These are phyloP conservation scores for Phlyctochytrium arcticum DNA, from an alignment of 192 early-diverging fungal species.

Conservation along the genomic window DNA sequence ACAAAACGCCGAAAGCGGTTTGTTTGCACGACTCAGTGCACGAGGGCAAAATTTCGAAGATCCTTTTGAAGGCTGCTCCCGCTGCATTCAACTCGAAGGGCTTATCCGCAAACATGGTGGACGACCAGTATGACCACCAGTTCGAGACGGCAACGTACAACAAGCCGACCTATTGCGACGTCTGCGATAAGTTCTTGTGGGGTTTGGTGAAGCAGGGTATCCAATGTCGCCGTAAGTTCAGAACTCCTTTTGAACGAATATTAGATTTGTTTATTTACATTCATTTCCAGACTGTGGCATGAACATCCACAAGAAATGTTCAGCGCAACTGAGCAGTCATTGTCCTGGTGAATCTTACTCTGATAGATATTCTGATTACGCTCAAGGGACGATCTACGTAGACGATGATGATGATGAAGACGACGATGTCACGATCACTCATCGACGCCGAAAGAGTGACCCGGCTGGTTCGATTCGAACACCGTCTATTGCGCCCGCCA, in stretches of 20 bases:
- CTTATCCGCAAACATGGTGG: no score
- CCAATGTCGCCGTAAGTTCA: conserved; percentile 42
- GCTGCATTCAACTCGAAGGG: no score
- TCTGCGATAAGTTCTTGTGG: conserved; percentile 68
- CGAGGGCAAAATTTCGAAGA: no score
- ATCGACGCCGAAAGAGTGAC: conserved; percentile 2
- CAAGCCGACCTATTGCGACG: conserved; percentile 62
- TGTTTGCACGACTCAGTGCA: no score
- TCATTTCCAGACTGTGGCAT: conserved; percentile 35
- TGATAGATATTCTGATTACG: background rate
- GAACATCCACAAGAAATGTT: conserved; percentile 53
- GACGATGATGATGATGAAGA: background rate
- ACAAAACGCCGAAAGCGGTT: no score
- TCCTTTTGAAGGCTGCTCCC: no score
- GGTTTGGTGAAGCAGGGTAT: conserved; percentile 64
- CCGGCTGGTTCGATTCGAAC: background rate
- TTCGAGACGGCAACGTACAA: conserved; percentile 54
- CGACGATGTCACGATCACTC: conserved; percentile 6
- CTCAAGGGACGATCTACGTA: background rate
- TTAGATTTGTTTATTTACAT: background rate
- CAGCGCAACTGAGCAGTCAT: conserved; percentile 22
- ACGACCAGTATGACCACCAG: conserved; percentile 41
- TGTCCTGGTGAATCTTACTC: conserved; percentile 10
- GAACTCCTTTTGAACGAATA: background rate
- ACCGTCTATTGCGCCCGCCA: conserved; percentile 15